Evolutionary conservation across 768 basidiomycete species (phyloP), one percentile per base, ranked within the genome.

Genomic region (Gymnopilus dilepis): DNA sequence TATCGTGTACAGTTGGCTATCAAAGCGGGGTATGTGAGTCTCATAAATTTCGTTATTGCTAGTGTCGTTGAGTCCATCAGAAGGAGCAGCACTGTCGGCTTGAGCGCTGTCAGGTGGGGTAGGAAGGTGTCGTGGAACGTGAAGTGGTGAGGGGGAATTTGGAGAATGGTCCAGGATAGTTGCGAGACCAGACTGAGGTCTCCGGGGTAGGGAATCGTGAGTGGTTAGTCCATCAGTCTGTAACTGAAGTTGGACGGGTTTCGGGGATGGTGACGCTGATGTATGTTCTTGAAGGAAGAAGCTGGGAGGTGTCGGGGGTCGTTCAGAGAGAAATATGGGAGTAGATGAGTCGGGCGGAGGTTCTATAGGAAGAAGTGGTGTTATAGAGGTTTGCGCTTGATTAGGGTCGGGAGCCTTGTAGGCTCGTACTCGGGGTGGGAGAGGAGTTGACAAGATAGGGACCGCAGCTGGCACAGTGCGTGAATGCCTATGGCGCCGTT

Each of bases 281-380:
- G 74, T 72, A 8, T 66, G 70, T 56, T 71, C 75, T 40, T 77
- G 72, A 6, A 78, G 71, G 61, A 78, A 80, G 66, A 76, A 73
- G 57, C 77, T 79, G 15, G 78, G 78, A 13, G 78, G 78, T 1
- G 78, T 73, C 30, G 76, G 67, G 17, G 78, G 78, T 45, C 64
- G 70, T 22, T 68, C 72, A 53, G 53, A 63, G 40, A 63, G 64
- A 51, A 72, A 65, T 59, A 65, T 41, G 31, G 68, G 65, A 6
- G 72, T 64, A 41, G 64, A 64, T 54, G 57, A 62, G 58, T 58
- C 60, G 30, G 51, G 70, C 43, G 61, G 69, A n/a, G 59, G 66
- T 8, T 59, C 58, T 22, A 55, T 58, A 4, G 69, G 62, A 61
- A 69, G 69, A 30, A 56, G 41, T 12, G 66, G 59, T 22, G 66